phyloP scores from a whole-genome alignment of 306 rosid genomes.

The Acacia crassicarpa region DNA sequence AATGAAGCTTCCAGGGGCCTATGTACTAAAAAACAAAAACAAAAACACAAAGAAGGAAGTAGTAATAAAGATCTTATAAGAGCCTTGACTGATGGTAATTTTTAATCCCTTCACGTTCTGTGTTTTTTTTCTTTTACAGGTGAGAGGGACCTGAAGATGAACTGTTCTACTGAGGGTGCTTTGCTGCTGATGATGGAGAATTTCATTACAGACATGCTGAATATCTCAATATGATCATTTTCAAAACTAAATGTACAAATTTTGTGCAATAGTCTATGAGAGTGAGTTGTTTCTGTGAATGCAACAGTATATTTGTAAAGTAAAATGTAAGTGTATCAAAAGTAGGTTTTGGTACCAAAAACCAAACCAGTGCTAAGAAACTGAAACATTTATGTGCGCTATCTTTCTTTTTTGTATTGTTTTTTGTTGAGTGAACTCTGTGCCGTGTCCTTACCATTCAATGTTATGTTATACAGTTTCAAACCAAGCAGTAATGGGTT shows the following conservation, averaged over 20 bases:
- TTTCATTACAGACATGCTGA: constrained; percentile 49
- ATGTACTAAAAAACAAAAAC: no score
- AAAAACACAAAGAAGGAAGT: neutral
- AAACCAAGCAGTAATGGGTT: neutral
- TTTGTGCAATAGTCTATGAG: neutral
- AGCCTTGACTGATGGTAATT: neutral
- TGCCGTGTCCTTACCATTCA: neutral
- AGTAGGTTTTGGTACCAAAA: neutral
- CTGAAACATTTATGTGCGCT: neutral
- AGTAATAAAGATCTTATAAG: neutral
- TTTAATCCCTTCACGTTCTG: neutral
- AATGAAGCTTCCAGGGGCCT: no score
- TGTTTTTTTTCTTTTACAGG: constrained; percentile 37
- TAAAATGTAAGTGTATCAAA: neutral
- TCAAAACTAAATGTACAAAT: neutral
- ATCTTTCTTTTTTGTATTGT: neutral
- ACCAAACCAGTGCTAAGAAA: neutral
- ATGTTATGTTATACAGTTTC: no score
- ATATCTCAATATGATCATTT: constrained; percentile 49
- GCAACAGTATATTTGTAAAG: neutral
- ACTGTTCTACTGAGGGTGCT: constrained; percentile 38
- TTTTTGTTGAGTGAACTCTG: neutral
- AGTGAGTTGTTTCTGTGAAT: neutral
- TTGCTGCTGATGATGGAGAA: constrained; percentile 56
- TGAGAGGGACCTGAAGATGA: constrained; percentile 16